Base-by-base conservation (phyloP, 306 rosid species). In the Mimosa pudica region DNA sequence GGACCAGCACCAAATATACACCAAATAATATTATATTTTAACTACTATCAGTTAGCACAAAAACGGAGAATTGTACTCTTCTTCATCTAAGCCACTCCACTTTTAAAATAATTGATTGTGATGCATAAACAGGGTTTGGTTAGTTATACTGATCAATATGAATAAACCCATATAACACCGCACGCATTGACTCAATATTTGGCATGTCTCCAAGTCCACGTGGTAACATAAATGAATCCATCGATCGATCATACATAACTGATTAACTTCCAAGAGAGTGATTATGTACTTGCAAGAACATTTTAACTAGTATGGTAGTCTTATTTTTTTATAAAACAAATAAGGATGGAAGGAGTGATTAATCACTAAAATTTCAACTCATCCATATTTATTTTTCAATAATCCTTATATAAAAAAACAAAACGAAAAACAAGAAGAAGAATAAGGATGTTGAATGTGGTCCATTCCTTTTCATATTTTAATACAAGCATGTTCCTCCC, bases 391-490 rank as follows among this genome's bases (percentile, higher is more conserved):
- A 83, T 83, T 57, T 70, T 85, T 24, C 11, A 80, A 82, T 51
- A 76, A 71, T 57, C 81, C 84, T 38, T 5, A 38, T 38, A 38
- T 38, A 41, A 71, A 46, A 67, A 42, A 64, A 81, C 83, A 78
- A 36, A 73, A 76, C 48, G 80, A 44, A 20, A 67, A 41, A 78
- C 36, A 32, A 52, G 57, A 51, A 74, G 44, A 71, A 82, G 10
- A 54, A 77, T 62, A 32, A 84, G 67, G 82, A 71, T 79, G 84
- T 85, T 66, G 45, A 84, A 70, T 84, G 84, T 80, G 75, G 71
- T 85, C 85, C 77, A 82, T 84, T 89, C 76, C 82, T 84, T 79
- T 84, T 82, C 81, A 86, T 20, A 24, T 60, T 60, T 60, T 60
- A 24, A 89, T 82, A 85, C 88, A 86, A 62, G 83, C 83, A 84